A percentile compares a stretch with the other conserved stretches of the same genome.
Conservation (phyloP, 257 asterid species). For the Solanum piurae region DNA sequence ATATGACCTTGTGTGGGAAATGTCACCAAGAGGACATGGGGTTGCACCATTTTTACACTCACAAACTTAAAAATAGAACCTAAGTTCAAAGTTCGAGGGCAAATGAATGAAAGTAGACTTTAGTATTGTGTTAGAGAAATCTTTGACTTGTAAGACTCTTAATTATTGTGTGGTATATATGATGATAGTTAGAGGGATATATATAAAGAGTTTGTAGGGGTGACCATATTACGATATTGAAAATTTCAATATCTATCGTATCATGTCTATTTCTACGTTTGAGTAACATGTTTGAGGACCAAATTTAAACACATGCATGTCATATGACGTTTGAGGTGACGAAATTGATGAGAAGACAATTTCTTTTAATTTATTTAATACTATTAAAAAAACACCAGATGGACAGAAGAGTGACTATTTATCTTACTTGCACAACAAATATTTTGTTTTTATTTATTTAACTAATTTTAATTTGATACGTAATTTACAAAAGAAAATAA, state of each 20-base stretch:
- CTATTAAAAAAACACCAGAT: no score
- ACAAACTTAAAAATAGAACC: neutral
- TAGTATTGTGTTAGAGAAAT: neutral
- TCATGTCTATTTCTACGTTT: no score
- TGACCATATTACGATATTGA: neutral
- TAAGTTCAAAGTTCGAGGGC: neutral
- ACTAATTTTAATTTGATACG: neutral
- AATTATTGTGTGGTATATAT: neutral
- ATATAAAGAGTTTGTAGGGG: neutral
- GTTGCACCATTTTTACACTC: neutral
- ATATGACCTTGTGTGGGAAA: conserved; percentile 28
- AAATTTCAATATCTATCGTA: no score
- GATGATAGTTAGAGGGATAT: neutral
- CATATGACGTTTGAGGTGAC: neutral
- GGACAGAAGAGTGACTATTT: no score
- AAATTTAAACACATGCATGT: neutral
- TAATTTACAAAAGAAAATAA: neutral
- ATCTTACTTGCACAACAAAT: neutral
- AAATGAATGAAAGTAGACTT: neutral
- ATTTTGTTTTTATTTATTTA: neutral
- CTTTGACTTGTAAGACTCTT: neutral
- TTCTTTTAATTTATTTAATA: neutral
- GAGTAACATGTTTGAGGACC: neutral
- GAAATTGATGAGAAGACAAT: neutral
- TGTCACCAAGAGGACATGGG: conserved; percentile 12